Conservation (phyloP, 2,329 filamentous ascomycete genomes). For the Sphaerulina populicola region DNA sequence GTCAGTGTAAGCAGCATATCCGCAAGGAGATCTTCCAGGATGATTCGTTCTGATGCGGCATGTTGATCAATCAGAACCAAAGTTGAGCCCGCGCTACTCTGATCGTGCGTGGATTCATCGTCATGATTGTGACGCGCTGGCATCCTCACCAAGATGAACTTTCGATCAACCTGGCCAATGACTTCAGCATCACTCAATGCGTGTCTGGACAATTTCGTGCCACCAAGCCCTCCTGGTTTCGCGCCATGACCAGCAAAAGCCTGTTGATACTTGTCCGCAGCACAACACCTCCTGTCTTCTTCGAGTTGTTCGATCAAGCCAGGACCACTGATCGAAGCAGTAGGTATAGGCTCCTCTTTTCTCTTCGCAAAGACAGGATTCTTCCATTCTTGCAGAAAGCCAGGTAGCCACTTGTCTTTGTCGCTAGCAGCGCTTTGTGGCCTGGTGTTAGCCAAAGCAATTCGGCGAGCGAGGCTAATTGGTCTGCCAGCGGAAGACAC, state of each 20-base stretch:
- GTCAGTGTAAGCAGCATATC: conserved; percentile 41
- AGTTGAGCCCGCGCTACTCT: conserved; percentile 27
- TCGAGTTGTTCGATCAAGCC: conserved; percentile 14
- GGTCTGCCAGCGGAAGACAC: conserved; percentile 26
- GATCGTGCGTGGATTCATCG: background rate
- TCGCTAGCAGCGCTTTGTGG: background rate
- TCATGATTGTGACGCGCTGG: conserved; percentile 5
- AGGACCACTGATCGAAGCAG: conserved; percentile 20
- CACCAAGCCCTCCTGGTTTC: background rate
- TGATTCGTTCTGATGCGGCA: conserved; percentile 81
- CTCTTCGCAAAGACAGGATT: conserved; percentile 64
- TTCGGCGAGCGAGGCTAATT: conserved; percentile 30
- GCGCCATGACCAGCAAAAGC: conserved; percentile 3
- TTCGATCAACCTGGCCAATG: conserved; percentile 76
- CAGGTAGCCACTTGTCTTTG: conserved; percentile 48
- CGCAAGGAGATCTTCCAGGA: conserved; percentile 63
- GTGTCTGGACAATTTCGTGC: conserved; percentile 50
- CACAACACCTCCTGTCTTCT: conserved; percentile 9
- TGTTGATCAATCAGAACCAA: conserved; percentile 85
- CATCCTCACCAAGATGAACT: conserved; percentile 72
- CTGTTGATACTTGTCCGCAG: conserved; percentile 2
- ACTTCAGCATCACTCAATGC: conserved; percentile 55
- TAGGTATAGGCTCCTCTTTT: conserved; percentile 22
- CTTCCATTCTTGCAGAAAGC: conserved; percentile 57
- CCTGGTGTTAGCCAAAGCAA: conserved; percentile 2